A percentile compares a stretch with the other conserved stretches of the same genome.
These are phyloP conservation scores for Camelina laxa DNA, from an alignment of 345 rosid genomes.

Conservation along the genomic window DNA sequence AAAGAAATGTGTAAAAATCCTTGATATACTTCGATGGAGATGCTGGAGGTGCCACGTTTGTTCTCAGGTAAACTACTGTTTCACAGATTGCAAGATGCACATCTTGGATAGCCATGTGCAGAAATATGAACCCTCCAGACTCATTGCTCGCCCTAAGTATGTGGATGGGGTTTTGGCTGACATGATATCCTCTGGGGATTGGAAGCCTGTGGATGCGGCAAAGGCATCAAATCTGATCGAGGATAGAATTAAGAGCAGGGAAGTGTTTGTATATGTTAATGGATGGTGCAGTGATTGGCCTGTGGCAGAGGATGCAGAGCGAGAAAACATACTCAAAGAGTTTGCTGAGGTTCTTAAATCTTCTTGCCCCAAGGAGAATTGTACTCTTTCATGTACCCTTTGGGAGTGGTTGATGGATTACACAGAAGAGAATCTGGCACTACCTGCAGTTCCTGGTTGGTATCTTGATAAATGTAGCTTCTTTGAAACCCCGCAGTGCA, in stretches of 20 bases:
- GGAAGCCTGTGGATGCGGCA: background rate
- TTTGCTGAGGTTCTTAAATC: background rate
- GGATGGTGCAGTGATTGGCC: constrained; percentile 17
- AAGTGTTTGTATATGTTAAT: background rate
- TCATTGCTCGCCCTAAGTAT: background rate
- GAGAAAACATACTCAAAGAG: background rate
- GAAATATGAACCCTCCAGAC: background rate
- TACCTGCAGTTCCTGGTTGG: background rate
- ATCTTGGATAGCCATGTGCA: background rate
- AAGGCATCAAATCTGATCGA: background rate
- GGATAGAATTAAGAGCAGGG: background rate
- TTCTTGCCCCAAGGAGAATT: background rate
- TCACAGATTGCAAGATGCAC: constrained; percentile 12
- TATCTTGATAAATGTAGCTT: background rate
- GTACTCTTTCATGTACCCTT: background rate
- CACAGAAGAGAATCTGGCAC: background rate
- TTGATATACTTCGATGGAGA: constrained; percentile 13
- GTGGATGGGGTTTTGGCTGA: background rate
- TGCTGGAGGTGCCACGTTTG: constrained; percentile 1
- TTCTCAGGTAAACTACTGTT: background rate
- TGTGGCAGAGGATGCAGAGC: background rate
- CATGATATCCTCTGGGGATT: constrained; percentile 4
- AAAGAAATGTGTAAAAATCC: background rate
- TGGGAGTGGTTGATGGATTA: constrained; percentile 1
- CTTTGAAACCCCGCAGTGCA: background rate